Conservation (phyloP, 2,329 filamentous ascomycete genomes). For the Fusarium kyushuense region DNA sequence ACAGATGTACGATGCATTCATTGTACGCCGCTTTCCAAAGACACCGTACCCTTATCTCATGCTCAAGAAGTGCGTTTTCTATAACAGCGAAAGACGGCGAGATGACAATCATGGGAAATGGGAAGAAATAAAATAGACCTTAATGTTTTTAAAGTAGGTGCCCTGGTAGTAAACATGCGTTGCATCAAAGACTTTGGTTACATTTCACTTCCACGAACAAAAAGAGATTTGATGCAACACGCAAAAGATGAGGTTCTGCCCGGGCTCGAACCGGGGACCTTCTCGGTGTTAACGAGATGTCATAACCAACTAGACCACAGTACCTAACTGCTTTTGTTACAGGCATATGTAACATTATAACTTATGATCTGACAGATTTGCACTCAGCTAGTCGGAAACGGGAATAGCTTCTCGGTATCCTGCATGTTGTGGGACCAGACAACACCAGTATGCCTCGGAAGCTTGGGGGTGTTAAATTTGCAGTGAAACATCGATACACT, state of each 20-base stretch:
- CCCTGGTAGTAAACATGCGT: accelerated
- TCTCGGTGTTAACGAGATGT: conserved; percentile 5
- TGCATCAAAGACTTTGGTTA: not conserved
- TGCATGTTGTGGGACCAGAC: not conserved
- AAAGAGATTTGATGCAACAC: accelerated
- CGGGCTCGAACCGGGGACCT: conserved; percentile 5
- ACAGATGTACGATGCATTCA: no score
- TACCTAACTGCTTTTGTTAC: not conserved
- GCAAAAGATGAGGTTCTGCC: conserved; percentile 3
- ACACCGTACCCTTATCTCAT: not conserved
- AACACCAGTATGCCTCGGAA: not conserved
- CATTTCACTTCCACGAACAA: not conserved
- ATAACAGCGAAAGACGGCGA: not conserved
- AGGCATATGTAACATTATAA: accelerated
- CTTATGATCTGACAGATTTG: accelerated
- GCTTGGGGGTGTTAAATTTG: not conserved
- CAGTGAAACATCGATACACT: not conserved
- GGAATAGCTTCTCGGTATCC: not conserved
- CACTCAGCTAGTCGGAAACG: not conserved
- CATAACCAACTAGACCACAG: conserved; percentile 5
- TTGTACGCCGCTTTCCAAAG: not conserved
- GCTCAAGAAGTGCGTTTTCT: not conserved
- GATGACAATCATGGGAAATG: not conserved
- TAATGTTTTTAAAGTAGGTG: accelerated
- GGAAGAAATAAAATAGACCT: not conserved